A percentile compares a stretch with the other conserved stretches of the same genome.
Conservation (phyloP, 2,329 filamentous ascomycete genomes). For the Furcasterigmium sp. region DNA sequence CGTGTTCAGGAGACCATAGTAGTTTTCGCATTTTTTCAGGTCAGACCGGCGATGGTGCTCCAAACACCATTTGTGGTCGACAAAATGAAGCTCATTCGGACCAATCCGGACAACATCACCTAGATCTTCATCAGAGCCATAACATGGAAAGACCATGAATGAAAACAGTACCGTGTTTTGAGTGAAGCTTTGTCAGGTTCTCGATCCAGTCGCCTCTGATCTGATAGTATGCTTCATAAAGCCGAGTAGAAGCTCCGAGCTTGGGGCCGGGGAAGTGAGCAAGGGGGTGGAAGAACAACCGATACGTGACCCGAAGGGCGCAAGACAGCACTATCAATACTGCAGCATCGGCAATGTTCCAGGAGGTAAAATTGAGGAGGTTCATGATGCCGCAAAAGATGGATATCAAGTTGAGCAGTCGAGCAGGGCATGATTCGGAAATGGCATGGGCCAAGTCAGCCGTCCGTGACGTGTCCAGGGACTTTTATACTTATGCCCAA, state of each 20-base stretch:
- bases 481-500: too few relatives aligned
- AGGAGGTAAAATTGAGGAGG: too few relatives aligned
- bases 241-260: conserved; percentile 6
- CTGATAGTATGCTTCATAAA: conserved; percentile 13
- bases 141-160: background rate
- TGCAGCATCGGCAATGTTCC: too few relatives aligned
- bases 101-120: conserved; percentile 11
- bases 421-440: too few relatives aligned
- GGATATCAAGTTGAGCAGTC: too few relatives aligned
- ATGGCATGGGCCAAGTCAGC: too few relatives aligned
- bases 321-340: too few relatives aligned
- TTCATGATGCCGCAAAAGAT: too few relatives aligned
- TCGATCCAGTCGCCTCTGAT: conserved; percentile 12
- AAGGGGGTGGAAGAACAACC: conserved; percentile 5
- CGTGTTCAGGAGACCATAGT: conserved; percentile 11
- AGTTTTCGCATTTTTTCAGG: conserved; percentile 11
- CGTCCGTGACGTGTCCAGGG: too few relatives aligned
- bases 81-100: conserved; percentile 12
- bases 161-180: conserved; percentile 4
- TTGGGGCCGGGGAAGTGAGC: conserved; percentile 7
- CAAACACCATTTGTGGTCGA: conserved; percentile 10
- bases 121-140: background rate
- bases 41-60: conserved; percentile 11
- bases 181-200: conserved; percentile 9
- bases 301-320: too few relatives aligned